Conservation (phyloP, 2,329 filamentous ascomycete genomes). For the Fusarium oligoseptatum region DNA sequence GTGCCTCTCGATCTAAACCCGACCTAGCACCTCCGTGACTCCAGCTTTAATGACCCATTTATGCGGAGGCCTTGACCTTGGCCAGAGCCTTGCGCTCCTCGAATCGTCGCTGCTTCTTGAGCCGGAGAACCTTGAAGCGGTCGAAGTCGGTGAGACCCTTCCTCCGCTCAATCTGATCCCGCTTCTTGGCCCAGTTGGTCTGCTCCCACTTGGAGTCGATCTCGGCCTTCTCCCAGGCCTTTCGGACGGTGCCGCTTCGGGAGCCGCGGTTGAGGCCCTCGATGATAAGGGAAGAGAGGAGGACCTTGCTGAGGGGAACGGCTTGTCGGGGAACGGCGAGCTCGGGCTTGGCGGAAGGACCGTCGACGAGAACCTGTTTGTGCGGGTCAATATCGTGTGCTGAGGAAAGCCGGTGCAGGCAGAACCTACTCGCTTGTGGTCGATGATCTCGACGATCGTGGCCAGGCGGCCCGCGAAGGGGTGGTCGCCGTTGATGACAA, state of each 20-base stretch:
- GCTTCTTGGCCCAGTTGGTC: conserved; percentile 95
- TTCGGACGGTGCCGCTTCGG: conserved; percentile 85
- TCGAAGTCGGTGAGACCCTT: conserved; percentile 97
- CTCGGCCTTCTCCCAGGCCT: conserved; percentile 89
- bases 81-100: conserved; percentile 97
- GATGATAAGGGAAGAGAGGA: conserved; percentile 91
- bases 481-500: conserved; percentile 86
- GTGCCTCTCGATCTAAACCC: conserved; percentile 56
- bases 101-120: conserved; percentile 99
- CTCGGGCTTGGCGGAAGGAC: conserved; percentile 85
- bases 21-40: conserved; percentile 52
- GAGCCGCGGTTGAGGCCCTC: conserved; percentile 86
- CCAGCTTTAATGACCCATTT: conserved; percentile 60
- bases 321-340: conserved; percentile 89
- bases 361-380: conserved; percentile 90
- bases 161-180: conserved; percentile 86
- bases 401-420: conserved; percentile 20
- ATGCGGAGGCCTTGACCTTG: conserved; percentile 89
- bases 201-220: conserved; percentile 95
- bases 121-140: conserved; percentile 99
- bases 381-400: conserved; percentile 45
- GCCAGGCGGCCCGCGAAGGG: conserved; percentile 88
- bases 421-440: conserved; percentile 98
- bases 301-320: conserved; percentile 82
- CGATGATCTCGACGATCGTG: conserved; percentile 98